Evolutionary conservation across 768 basidiomycete genomes (phyloP).

Genomic region (Paxillus ammoniavirescens): DNA sequence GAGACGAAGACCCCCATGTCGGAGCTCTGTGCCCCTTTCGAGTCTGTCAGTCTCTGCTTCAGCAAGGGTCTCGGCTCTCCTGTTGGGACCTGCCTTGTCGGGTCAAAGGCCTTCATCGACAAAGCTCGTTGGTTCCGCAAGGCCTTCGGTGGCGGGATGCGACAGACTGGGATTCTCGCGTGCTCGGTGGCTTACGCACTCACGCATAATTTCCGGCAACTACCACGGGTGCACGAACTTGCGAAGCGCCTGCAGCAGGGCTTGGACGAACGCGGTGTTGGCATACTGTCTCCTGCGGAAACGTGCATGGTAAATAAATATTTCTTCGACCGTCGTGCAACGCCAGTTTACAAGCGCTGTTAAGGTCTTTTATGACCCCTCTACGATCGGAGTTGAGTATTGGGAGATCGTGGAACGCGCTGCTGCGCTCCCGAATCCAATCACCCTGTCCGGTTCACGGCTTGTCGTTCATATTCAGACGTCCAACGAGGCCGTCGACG

Average conservation of each 20-base stretch:
- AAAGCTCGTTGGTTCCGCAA: slow-evolving; percentile 89
- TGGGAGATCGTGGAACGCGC: slow-evolving; percentile 67
- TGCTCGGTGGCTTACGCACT: slow-evolving; percentile 85
- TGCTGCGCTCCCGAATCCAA: slow-evolving; percentile 61
- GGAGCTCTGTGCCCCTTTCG: slow-evolving; percentile 85
- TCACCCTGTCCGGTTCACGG: slow-evolving; percentile 66
- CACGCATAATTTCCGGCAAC: slow-evolving; percentile 74
- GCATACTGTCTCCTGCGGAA: slow-evolving; percentile 71
- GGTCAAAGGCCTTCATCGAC: slow-evolving; percentile 70
- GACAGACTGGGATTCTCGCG: slow-evolving; percentile 86
- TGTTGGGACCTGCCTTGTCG: slow-evolving; percentile 81
- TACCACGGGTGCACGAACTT: slow-evolving; percentile 75
- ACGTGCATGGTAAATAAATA: slow-evolving; percentile 81
- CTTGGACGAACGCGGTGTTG: slow-evolving; percentile 69
- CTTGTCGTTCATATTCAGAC: slow-evolving; percentile 93
- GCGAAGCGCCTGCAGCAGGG: slow-evolving; percentile 67
- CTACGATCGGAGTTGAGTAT: slow-evolving; percentile 65
- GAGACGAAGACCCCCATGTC: slow-evolving; percentile 66
- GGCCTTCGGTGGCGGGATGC: slow-evolving; percentile 92
- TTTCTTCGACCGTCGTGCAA: background rate
- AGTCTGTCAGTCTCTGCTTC: slow-evolving; percentile 89
- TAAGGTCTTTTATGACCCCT: slow-evolving; percentile 82
- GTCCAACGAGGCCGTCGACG: slow-evolving; percentile 71
- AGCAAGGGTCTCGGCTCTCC: slow-evolving; percentile 97
- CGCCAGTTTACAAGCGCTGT: background rate